Percentiles rank a stretch among this genome's conserved stretches.
Evolutionary conservation across 441 rosid genomes (phyloP).

Genomic region (Populus tomentosa): DNA sequence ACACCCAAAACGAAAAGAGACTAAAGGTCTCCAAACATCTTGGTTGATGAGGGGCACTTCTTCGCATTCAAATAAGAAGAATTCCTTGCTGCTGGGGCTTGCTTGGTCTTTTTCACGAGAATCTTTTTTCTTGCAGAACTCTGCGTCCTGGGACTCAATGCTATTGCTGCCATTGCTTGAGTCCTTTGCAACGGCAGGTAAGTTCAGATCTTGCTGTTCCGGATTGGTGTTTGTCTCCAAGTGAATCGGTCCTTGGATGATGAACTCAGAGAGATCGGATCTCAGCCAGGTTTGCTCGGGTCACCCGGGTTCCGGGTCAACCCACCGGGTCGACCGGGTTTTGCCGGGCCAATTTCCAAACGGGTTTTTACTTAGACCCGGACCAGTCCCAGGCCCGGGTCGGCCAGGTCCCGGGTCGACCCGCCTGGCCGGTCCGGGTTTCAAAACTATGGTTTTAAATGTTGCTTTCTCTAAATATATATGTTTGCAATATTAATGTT

Average conservation of each 20-base stretch:
- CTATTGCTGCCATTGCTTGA: neutral
- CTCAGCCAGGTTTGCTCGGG: no score
- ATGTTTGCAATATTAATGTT: no score
- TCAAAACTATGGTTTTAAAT: no score
- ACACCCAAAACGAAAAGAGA: no score
- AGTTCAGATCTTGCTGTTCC: neutral
- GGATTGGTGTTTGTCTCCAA: neutral
- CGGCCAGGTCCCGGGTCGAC: no score
- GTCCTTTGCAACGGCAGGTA: neutral
- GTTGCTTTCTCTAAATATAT: no score
- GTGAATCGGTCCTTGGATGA: neutral
- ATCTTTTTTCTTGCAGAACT: neutral
- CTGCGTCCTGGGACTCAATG: neutral
- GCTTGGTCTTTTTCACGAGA: neutral
- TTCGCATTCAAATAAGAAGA: neutral
- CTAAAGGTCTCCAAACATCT: neutral
- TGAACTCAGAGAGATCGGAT: neutral
- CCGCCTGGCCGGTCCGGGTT: no score
- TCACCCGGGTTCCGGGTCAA: no score
- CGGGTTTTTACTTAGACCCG: no score
- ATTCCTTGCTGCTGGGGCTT: neutral
- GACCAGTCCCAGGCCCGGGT: no score
- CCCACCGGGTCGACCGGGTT: no score
- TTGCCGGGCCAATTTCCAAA: no score
- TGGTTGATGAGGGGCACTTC: neutral